Base-by-base conservation (phyloP, 768 basidiomycete species). In the Multifurca ochricompacta region DNA sequence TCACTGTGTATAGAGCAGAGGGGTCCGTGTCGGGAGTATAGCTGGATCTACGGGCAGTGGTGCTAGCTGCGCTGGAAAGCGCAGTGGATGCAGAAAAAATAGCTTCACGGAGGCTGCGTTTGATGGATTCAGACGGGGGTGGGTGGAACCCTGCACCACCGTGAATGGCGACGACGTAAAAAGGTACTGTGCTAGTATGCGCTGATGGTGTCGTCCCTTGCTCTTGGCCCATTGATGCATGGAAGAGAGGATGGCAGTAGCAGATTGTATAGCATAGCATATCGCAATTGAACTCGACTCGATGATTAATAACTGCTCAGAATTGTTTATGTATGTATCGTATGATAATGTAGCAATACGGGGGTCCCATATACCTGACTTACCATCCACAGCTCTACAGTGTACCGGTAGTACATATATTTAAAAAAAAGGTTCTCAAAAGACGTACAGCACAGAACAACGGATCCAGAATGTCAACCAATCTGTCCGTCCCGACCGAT, bases 101-200 rank as follows among this genome's bases (percentile, higher is more conserved):
- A 63, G 90, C 68, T 4, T 76, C 77, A 11, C 67, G 68, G 58
- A 83, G 85, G 35, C 85, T 70, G 32, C 73, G 70, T 25, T 72
- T 69, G 50, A 86, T 82, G 0, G 52, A 19, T 45, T 60, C 53
- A 1, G 65, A 45, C 18, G 40, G 58, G 42, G 64, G 68, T 6
- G 72, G 64, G 60, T 89, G 86, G n/a, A 71, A 66, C 3, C 88
- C 89, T 25, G 89, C 89, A 28, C 89, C 89, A 10, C 84, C 88
- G 60, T 91, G 89, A 10, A 87, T 83, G 3, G 79, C 80, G 53
- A 88, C 68, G 13, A 69, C 9, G 35, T 62, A 61, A 28, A 59
- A 50, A 3, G 57, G 49, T 1, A 11, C 9, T 4, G 34, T 21
- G n/a, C n/a, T n/a, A n/a, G n/a, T n/a, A n/a, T n/a, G n/a, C 6